A percentile compares a stretch with the other conserved stretches of the same genome.
Evolutionary conservation across 441 rosid genomes (phyloP).

Genomic region (Populus hybrid): DNA sequence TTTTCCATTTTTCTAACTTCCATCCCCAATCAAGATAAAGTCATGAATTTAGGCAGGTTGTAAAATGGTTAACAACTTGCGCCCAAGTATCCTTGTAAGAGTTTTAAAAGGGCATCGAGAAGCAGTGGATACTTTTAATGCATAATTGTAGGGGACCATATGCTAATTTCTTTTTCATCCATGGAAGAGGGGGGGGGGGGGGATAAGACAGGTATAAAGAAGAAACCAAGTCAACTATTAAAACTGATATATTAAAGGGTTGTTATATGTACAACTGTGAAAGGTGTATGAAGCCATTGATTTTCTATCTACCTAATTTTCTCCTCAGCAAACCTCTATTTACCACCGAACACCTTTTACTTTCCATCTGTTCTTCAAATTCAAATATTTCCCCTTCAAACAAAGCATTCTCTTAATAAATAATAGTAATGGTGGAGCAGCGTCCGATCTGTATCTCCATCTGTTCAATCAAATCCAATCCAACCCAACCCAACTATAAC

Average conservation of each 20-base stretch:
- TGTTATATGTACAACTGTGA: conserved; percentile 28
- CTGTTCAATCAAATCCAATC: conserved; percentile 31
- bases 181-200: too few relatives aligned
- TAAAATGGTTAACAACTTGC: not conserved
- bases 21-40: not conserved
- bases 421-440: conserved; percentile 19
- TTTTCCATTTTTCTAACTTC: not conserved
- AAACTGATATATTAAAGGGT: conserved; percentile 17
- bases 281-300: conserved; percentile 9
- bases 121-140: not conserved
- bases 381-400: conserved; percentile 18
- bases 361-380: not conserved
- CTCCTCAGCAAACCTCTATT: not conserved
- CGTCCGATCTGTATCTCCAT: conserved; percentile 16
- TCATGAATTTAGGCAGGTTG: not conserved
- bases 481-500: conserved; percentile 37
- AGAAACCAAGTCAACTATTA: conserved; percentile 30
- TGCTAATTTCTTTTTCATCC: not conserved
- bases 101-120: not conserved
- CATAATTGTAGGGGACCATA: not conserved
- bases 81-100: not conserved
- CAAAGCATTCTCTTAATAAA: conserved; percentile 3
- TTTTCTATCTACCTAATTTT: conserved; percentile 20
- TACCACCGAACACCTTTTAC: conserved; percentile 2
- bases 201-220: not conserved